A percentile compares a stretch with the other conserved stretches of the same genome.
These are phyloP conservation scores for Tarenaya hassleriana DNA, from an alignment of 345 rosid genomes.

Conservation along the genomic window DNA sequence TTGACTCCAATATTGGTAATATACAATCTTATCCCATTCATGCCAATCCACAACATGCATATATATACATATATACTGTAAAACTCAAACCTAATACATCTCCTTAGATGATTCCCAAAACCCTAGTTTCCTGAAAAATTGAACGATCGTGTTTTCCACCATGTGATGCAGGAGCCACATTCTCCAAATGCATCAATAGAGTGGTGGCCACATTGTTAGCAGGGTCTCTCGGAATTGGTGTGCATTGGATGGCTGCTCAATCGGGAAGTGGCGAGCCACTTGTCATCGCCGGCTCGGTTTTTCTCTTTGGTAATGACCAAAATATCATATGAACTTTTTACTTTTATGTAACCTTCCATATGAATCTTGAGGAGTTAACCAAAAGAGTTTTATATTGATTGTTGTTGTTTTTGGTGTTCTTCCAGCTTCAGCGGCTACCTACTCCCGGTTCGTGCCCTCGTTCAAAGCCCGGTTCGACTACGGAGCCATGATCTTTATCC, in stretches of 20 bases:
- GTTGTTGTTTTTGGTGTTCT: conserved; percentile 5
- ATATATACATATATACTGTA: too few species aligned
- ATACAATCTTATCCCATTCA: too few species aligned
- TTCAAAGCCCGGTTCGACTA: conserved; percentile 68
- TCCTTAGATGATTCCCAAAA: too few species aligned
- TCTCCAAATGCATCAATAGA: conserved; percentile 57
- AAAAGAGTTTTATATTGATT: neutral
- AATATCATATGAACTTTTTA: neutral
- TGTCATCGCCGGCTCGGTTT: conserved; percentile 48
- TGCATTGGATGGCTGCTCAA: conserved; percentile 55
- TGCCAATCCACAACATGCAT: too few species aligned
- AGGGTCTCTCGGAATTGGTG: conserved; percentile 58
- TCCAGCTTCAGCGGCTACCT: conserved; percentile 68
- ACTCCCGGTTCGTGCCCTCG: conserved; percentile 66
- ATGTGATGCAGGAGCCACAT: conserved; percentile 58
- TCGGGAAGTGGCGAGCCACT: conserved; percentile 50
- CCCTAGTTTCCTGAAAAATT: too few species aligned
- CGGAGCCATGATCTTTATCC: conserved; percentile 69
- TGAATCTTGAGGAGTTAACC: neutral
- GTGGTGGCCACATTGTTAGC: conserved; percentile 54
- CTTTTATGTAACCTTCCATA: neutral
- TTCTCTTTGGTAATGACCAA: conserved; percentile 45
- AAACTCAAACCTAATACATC: too few species aligned
- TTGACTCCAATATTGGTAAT: conserved; percentile 58
- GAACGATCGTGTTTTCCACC: neutral